These are phyloP conservation scores for Serendipita sp. DNA, from an alignment of 768 basidiomycete genomes.

Conservation along the genomic window DNA sequence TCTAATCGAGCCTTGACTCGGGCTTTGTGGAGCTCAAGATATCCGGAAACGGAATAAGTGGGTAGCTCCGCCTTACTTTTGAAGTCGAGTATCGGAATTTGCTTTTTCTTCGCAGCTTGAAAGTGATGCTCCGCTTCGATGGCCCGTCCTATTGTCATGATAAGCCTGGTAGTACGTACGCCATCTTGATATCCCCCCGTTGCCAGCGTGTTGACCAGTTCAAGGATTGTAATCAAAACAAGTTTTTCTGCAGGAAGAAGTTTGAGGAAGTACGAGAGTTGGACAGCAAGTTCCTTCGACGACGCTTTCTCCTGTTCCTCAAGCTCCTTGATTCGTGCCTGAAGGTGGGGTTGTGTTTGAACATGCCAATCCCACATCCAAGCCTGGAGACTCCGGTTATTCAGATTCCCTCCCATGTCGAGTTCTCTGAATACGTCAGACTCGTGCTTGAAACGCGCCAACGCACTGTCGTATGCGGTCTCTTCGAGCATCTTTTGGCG, in stretches of 20 bases:
- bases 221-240: slow-evolving; percentile 77
- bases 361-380: slow-evolving; percentile 86
- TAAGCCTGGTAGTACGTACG: slow-evolving; percentile 76
- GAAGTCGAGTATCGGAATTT: slow-evolving; percentile 24
- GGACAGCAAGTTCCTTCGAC: slow-evolving; percentile 9
- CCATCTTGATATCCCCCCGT: slow-evolving; percentile 49
- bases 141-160: slow-evolving; percentile 64
- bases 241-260: slow-evolving; percentile 64
- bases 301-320: slow-evolving; percentile 20
- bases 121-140: slow-evolving; percentile 87
- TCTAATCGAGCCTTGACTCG: slow-evolving; percentile 50
- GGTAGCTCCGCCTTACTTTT: neutral
- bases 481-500: slow-evolving; percentile 75
- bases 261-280: slow-evolving; percentile 53
- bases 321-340: slow-evolving; percentile 35
- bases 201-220: slow-evolving; percentile 65
- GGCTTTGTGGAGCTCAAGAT: slow-evolving; percentile 44
- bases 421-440: slow-evolving; percentile 39
- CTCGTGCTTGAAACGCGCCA: slow-evolving; percentile 51
- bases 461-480: slow-evolving; percentile 72
- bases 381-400: slow-evolving; percentile 36
- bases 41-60: slow-evolving; percentile 41
- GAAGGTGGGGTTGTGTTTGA: slow-evolving; percentile 35
- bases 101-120: slow-evolving; percentile 51
- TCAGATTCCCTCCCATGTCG: slow-evolving; percentile 20